Evolutionary conservation across 2,329 filamentous ascomycete species (phyloP).

Genomic region (Fulvia fulva): DNA sequence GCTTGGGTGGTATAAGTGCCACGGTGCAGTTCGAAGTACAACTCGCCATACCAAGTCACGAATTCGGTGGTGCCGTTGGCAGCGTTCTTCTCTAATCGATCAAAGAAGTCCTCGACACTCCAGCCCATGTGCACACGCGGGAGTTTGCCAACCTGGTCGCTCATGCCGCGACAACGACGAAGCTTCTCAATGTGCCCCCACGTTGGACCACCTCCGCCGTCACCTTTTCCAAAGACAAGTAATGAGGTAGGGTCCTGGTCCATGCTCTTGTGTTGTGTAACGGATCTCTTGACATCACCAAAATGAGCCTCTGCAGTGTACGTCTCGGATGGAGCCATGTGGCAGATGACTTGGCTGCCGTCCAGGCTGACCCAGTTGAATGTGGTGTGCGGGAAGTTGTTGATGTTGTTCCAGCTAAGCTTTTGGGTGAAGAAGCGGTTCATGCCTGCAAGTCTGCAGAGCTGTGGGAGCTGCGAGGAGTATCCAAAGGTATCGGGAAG

Average conservation of each 20-base stretch:
- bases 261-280: slow-evolving; percentile 91
- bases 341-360: slow-evolving; percentile 92
- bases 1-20: slow-evolving; percentile 89
- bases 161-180: slow-evolving; percentile 82
- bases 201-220: slow-evolving; percentile 91
- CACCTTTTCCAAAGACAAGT: slow-evolving; percentile 92
- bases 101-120: slow-evolving; percentile 93
- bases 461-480: slow-evolving; percentile 86
- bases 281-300: slow-evolving; percentile 84
- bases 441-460: slow-evolving; percentile 94
- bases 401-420: slow-evolving; percentile 99
- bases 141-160: slow-evolving; percentile 75
- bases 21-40: slow-evolving; percentile 96
- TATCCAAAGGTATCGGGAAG: slow-evolving; percentile 98
- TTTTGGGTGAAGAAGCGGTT: slow-evolving; percentile 96
- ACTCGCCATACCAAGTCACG: slow-evolving; percentile 94
- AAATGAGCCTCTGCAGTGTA: slow-evolving; percentile 95
- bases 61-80: slow-evolving; percentile 60
- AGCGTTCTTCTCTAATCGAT: slow-evolving; percentile 73
- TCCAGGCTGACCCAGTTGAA: slow-evolving; percentile 98
- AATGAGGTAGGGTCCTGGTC: slow-evolving; percentile 88
- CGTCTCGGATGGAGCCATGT: slow-evolving; percentile 94
- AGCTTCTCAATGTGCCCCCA: slow-evolving; percentile 94
- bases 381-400: slow-evolving; percentile 96
- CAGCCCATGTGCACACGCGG: slow-evolving; percentile 85